Conservation (phyloP, 495 filamentous ascomycete species). For the Trichocladium uniseriatum region DNA sequence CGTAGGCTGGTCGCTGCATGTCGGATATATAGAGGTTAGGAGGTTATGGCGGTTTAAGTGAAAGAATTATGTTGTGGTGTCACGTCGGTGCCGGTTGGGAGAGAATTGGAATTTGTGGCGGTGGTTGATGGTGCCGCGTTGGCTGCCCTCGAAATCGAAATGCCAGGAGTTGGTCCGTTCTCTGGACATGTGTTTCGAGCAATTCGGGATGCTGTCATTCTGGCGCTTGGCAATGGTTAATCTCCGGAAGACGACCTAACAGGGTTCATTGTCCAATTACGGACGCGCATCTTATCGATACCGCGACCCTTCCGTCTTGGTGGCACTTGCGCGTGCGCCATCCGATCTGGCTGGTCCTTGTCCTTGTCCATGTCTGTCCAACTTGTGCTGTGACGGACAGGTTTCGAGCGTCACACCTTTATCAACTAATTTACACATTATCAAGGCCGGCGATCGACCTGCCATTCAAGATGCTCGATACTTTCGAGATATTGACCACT, state of each 20-base stretch:
- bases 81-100: neutral
- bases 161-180: slow-evolving; percentile 2
- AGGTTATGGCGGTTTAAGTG: neutral
- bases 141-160: neutral
- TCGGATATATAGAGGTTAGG: slow-evolving; percentile 4
- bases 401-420: neutral
- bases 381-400: neutral
- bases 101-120: neutral
- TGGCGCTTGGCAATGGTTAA: slow-evolving; percentile 12
- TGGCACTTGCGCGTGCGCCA: slow-evolving; percentile 1
- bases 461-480: slow-evolving; percentile 65
- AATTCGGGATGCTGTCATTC: slow-evolving; percentile 23
- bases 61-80: too few species aligned
- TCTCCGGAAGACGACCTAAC: slow-evolving; percentile 6
- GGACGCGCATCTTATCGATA: slow-evolving; percentile 10
- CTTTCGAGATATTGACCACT: slow-evolving; percentile 90
- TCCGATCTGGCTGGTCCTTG: neutral
- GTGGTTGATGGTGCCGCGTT: neutral
- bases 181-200: slow-evolving; percentile 34
- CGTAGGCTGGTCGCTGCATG: slow-evolving; percentile 82
- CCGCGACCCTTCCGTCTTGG: neutral
- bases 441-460: neutral
- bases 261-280: slow-evolving; percentile 7
- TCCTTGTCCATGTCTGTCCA: neutral
- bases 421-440: neutral